phyloP scores from a whole-genome alignment of 352 stramenopile species.

The Pythium dissotocum region DNA sequence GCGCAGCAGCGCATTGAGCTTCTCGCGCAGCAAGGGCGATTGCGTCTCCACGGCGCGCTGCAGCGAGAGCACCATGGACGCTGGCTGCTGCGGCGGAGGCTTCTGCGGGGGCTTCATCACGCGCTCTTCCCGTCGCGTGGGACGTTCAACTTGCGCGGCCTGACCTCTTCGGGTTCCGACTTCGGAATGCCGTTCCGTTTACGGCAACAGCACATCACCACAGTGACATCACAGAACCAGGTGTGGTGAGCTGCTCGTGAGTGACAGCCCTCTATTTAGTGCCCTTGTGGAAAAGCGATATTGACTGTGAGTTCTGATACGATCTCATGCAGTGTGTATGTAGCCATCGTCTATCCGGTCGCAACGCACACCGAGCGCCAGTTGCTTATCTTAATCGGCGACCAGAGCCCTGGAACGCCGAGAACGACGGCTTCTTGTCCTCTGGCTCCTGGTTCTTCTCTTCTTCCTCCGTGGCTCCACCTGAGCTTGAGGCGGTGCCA shows the following conservation, averaged over 20 bases:
- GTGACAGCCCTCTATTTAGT: constrained; percentile 3
- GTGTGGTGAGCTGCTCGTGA: not conserved
- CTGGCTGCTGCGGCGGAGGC: not conserved
- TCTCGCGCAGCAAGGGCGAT: constrained; percentile 26
- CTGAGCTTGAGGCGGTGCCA: constrained; percentile 11
- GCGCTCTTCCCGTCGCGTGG: not conserved
- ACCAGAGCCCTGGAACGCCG: constrained; percentile 71
- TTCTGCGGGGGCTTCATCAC: not conserved
- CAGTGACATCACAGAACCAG: not conserved
- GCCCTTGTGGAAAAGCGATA: not conserved
- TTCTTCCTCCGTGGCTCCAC: constrained; percentile 30
- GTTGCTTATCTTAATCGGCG: constrained; percentile 32
- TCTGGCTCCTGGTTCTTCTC: constrained; percentile 45
- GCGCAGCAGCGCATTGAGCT: constrained; percentile 45
- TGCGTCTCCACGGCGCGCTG: constrained; percentile 10
- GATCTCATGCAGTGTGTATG: not conserved
- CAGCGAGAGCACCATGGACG: constrained; percentile 11
- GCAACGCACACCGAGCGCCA: not conserved
- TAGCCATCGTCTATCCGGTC: constrained; percentile 4
- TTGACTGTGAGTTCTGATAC: not conserved
- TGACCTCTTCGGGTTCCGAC: constrained; percentile 1
- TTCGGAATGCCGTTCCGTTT: not conserved
- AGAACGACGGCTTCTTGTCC: constrained; percentile 35
- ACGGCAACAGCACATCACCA: not conserved
- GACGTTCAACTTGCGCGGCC: not conserved